Evolutionary conservation across 1,284 basidiomycete genomes (phyloP).

Genomic region (Trametes polyzona): DNA sequence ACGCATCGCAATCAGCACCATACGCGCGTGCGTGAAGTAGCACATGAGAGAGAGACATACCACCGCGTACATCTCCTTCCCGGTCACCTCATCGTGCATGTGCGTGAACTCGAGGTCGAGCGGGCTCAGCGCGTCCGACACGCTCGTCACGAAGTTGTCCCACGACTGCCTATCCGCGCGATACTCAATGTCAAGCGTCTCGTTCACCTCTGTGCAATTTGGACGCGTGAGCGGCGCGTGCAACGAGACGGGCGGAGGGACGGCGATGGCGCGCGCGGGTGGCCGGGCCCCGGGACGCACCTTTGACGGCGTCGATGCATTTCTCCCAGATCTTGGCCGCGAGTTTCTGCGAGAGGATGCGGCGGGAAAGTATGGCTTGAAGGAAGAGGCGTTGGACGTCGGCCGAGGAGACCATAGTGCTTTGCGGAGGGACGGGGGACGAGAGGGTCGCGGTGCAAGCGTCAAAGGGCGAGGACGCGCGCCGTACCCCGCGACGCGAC

Average conservation of each 20-base stretch:
- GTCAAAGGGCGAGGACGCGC: slow-evolving; percentile 15
- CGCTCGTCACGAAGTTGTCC: slow-evolving; percentile 57
- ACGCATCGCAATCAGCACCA: too few species aligned
- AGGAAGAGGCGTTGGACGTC: slow-evolving; percentile 78
- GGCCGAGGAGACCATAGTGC: slow-evolving; percentile 47
- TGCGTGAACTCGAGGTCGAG: slow-evolving; percentile 74
- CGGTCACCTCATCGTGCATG: slow-evolving; percentile 65
- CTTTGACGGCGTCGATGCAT: slow-evolving; percentile 65
- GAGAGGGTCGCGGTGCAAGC: slow-evolving; percentile 15
- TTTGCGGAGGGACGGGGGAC: slow-evolving; percentile 5
- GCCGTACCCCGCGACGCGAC: slow-evolving; percentile 29
- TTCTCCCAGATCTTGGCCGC: slow-evolving; percentile 69
- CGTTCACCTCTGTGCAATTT: slow-evolving; percentile 49
- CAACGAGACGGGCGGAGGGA: background rate
- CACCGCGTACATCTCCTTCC: slow-evolving; percentile 65
- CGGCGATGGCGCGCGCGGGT: background rate
- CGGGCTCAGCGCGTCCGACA: slow-evolving; percentile 66
- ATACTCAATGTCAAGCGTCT: slow-evolving; percentile 50
- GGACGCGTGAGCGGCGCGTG: background rate
- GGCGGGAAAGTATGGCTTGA: slow-evolving; percentile 74
- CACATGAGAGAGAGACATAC: slow-evolving; percentile 43
- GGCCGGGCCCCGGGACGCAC: slow-evolving; percentile 35
- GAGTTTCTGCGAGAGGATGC: slow-evolving; percentile 62
- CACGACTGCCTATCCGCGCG: slow-evolving; percentile 52
- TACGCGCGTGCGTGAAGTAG: background rate